Evolutionary conservation across 768 basidiomycete species (phyloP), one percentile per base, ranked within the genome.

Genomic region (Rhodocollybia butyracea): DNA sequence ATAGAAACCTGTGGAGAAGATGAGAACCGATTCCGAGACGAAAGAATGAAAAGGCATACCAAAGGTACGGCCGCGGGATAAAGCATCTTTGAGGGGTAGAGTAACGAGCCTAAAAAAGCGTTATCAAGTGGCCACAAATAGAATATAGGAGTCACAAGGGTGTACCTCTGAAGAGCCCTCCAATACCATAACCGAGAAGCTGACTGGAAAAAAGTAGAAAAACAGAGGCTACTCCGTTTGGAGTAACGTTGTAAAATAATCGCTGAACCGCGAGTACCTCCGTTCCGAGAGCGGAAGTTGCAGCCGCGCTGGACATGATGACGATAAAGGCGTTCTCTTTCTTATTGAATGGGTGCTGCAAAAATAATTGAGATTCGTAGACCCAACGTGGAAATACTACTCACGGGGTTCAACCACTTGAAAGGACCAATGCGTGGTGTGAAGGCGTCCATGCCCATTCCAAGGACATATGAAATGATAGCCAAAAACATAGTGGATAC

Each of bases 401-500:
- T 52, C 61, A 74, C 79, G 17, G 81, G 82, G 59, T 84, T 84
- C 6, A 84, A 71, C 57, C 75, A 76, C 12, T 75, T 76, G 61
- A 82, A 71, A 19, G 70, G 39, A 3, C 82, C 79, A 10, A 55
- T 60, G 3, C 68, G 67, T 7, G 82, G 82, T 36, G 83, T 73
- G n/a, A 76, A 43, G 0, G 66, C 72, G 53, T 80, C 78, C 72
- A 76, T 70, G 0, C 65, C 63, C 54, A 73, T 70, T 17, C 82
- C 82, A n/a, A 83, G 57, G 29, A 79, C 59, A 56, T 80, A 81
- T 5, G 78, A 73, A 27, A 81, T 70, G 46, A 83, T 70, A 19
- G 76, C 78, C 24, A 82, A 65, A 63, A 82, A 81, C 80, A 83
- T 79, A 6, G 73, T 71, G 8, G 80, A 82, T 2, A 83, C 77